Evolutionary conservation across 441 rosid genomes (phyloP), one percentile per base, ranked within the genome.

Genomic region (Melastoma candidum): DNA sequence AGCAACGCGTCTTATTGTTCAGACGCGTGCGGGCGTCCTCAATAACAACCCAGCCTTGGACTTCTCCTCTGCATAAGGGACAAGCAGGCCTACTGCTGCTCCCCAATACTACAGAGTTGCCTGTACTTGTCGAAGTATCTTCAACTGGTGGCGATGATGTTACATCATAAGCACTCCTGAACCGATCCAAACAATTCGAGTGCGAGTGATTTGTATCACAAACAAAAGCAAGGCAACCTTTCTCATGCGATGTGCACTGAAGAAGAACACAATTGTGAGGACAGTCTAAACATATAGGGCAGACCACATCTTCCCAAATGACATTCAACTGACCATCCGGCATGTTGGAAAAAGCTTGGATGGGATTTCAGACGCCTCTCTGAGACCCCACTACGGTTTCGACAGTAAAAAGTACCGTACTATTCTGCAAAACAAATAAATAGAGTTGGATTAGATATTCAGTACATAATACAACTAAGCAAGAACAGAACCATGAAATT

Each of bases 261-360:
- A 93, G 97, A 58, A 88, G 95, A 43, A 93, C 95, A 63, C 87
- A 64, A 51, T 88, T 93, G 64, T 88, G 98, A 61, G 98, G 98
- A 61, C 61, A 82, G 63, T 93, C 95, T 68, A 88, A 80, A 67
- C 98, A 93, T 73, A 93, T 88, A 26, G 97, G 98, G 60, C 97
- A 93, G 60, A 49, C 65, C 66, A 86, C 84, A 61, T 84, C 85
- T 48, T 84, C 95, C 92, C 82, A 82, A 47, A 76, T 75, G 54
- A 70, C 75, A 54, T 58, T 74, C 61, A 83, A 63, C 66, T 66
- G 75, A 72, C 73, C 65, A 67, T 81, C 87, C 58, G 73, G 78
- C 64, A 60, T 62, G 58, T 58, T 63, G 22, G 22, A 24, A 66
- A 58, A 36, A 54, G 59, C 61, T 71, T 60, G 26, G 63, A 54